Evolutionary conservation across 176 grass and related monocot species (phyloP), one percentile per base, ranked within the genome.

Genomic region (Carex cristatella): DNA sequence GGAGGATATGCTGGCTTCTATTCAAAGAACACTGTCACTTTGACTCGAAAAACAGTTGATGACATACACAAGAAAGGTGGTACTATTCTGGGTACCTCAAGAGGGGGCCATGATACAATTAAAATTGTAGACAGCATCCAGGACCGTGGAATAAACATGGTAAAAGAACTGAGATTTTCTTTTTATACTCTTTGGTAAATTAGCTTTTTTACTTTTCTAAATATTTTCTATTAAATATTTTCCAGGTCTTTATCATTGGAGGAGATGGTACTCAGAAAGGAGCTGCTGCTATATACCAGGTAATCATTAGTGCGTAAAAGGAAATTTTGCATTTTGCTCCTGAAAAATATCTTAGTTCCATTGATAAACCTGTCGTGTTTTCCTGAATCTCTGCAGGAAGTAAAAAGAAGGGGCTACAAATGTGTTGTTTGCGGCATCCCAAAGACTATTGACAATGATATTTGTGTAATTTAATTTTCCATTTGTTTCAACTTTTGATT

Each of bases 401-500:
- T 94, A 74, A 92, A 59, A 90, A 87, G 79, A 58, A 89, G 94
- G 23, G 89, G 89, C 54, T 89, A 94, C 54, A 97, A 97, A 89
- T 91, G 94, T 79, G 88, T 88, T 86, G 92, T 97, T 87, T 88
- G 88, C 79, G 94, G 94, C 61, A 92, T 97, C 85, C 94, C 94
- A 85, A 97, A 97, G 86, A 97, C 94, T 33, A 97, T 97, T 68
- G 94, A 97, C 73, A 98, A 98, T 68, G 95, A 98, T 68, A 98
- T 98, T 84, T 75, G 87, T 48, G 96, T 99, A 95, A 86, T 84
- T 70, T 46, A 1, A 69, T 85, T 16, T 60, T 33, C 30, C 56
- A 15, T 67, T 79, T 73, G 57, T 85, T 74, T 54, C 4, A 46
- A 67, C 72, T 38, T 79, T 69, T 53, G 3, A 87, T 86, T 28